phyloP scores from a whole-genome alignment of 495 filamentous ascomycete species.

The Xylaria sp. region DNA sequence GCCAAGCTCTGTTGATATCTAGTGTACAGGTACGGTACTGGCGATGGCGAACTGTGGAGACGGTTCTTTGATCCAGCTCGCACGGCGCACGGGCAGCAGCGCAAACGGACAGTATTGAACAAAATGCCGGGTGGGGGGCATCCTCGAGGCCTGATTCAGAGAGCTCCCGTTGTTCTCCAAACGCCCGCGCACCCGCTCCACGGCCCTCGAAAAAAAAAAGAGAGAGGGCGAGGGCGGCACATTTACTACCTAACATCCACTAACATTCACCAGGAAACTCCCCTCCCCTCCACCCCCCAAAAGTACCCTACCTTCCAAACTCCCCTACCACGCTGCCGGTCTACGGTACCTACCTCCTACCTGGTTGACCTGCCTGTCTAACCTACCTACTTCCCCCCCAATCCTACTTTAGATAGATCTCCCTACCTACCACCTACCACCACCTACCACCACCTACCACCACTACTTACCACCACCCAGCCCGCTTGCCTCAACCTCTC shows the following conservation, averaged over 20 bases:
- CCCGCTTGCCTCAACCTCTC: not conserved
- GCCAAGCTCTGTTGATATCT: too few species aligned
- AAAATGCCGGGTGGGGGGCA: slow-evolving; percentile 16
- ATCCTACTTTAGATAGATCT: not conserved
- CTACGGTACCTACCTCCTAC: not conserved
- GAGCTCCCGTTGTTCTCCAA: not conserved
- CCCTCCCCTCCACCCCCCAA: not conserved
- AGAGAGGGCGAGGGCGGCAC: slow-evolving; percentile 9
- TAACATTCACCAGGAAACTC: not conserved
- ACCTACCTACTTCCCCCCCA: not conserved
- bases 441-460: too few species aligned
- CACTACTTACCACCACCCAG: too few species aligned
- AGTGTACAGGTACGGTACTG: too few species aligned
- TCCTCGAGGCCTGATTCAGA: slow-evolving; percentile 11
- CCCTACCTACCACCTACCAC: too few species aligned
- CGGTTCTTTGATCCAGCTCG: not conserved
- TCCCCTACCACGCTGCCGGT: not conserved
- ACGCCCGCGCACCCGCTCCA: not conserved
- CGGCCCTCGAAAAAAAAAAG: not conserved
- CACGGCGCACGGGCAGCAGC: not conserved
- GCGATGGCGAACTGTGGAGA: not conserved
- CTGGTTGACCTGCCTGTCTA: not conserved
- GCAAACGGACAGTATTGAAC: slow-evolving; percentile 13
- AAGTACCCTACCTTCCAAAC: not conserved
- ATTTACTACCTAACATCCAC: not conserved